Base-by-base conservation (phyloP, 371 early-diverging fungal species). In the Actinomortierella ambigua region DNA sequence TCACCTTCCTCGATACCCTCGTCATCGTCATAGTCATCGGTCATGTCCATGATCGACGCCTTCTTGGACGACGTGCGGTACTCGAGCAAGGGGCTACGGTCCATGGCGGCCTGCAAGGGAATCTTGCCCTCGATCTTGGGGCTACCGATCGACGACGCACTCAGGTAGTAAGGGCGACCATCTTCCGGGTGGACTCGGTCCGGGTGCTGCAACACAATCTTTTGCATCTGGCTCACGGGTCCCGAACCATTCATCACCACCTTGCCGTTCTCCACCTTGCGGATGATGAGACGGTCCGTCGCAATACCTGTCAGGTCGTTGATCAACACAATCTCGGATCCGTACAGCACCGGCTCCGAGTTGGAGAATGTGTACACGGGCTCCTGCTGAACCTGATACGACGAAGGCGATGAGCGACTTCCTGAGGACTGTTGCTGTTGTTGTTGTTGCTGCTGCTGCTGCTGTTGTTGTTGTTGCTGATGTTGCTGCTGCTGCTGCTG, bases 171-270 rank as follows among this genome's bases (percentile, higher is more conserved):
- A 17, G 75, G 55, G 4, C 75, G 67, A 28, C 75, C 75, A 57
- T 73, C 75, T 54, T 73, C 75, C 13, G 67, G 75, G 20, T 73
- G 75, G 11, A 73, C 67, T 41, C 67, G 63, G n/a, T 73, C 75
- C 1, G 75, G 75, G 53, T 84, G 77, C 63, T 91, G 87, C 15
- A 91, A 69, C 23, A 90, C 89, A 46, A 91, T 75, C 80, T 91
- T 91, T 61, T 90, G 90, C 91, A 91, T 90, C 71, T 91, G 91
- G 67, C 90, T 88, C 48, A 91, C 88, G 0, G 90, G 90, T 3
- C 89, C 89, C 62, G 78, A 79, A 14, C 87, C 87, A 47, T 83
- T 80, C 42, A 80, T 77, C 14, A 83, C 85, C 22, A 88, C 81
- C 18, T 85, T 81, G 34, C 88, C 88, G 51, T 87, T 85, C 64